Percentiles rank a stretch among this genome's conserved stretches.
phyloP scores from a whole-genome alignment of 2,329 filamentous ascomycete genomes.

The Penicillium sp. region DNA sequence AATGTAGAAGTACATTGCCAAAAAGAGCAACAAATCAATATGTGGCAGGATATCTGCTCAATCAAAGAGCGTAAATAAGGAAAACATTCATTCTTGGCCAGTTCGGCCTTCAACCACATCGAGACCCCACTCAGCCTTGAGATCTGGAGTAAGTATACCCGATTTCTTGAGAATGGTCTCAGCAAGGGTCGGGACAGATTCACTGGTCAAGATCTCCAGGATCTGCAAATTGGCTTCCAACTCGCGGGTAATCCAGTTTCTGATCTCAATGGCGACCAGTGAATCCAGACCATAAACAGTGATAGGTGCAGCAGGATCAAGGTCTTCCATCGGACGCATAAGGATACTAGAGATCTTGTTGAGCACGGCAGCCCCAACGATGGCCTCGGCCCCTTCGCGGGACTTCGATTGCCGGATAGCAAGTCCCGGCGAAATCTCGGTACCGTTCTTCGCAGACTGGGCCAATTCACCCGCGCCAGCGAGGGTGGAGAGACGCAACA shows the following conservation, averaged over 20 bases:
- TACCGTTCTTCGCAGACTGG: constrained; percentile 6
- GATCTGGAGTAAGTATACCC: constrained; percentile 12
- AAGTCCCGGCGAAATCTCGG: constrained; percentile 14
- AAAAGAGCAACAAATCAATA: neutral
- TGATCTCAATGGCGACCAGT: constrained; percentile 31
- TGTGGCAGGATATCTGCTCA: neutral
- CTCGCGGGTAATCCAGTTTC: constrained; percentile 28
- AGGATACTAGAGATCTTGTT: constrained; percentile 22
- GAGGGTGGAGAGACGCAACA: constrained; percentile 21
- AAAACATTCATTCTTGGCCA: neutral
- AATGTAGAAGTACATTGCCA: neutral
- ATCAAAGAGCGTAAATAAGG: neutral
- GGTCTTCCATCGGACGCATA: constrained; percentile 21
- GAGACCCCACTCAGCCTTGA: constrained; percentile 19
- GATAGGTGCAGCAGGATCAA: constrained; percentile 17
- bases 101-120: constrained; percentile 7
- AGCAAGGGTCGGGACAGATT: constrained; percentile 21
- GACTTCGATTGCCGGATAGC: constrained; percentile 15
- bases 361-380: constrained; percentile 10
- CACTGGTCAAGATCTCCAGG: constrained; percentile 26
- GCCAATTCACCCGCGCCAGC: constrained; percentile 7
- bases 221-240: constrained; percentile 24
- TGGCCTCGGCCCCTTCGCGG: constrained; percentile 8
- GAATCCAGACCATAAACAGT: constrained; percentile 30
- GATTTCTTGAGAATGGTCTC: constrained; percentile 24